Percentiles rank a stretch among this genome's conserved stretches.
These are phyloP conservation scores for Elsinoe necatrix DNA, from an alignment of 2,329 filamentous ascomycete genomes.

Conservation along the genomic window DNA sequence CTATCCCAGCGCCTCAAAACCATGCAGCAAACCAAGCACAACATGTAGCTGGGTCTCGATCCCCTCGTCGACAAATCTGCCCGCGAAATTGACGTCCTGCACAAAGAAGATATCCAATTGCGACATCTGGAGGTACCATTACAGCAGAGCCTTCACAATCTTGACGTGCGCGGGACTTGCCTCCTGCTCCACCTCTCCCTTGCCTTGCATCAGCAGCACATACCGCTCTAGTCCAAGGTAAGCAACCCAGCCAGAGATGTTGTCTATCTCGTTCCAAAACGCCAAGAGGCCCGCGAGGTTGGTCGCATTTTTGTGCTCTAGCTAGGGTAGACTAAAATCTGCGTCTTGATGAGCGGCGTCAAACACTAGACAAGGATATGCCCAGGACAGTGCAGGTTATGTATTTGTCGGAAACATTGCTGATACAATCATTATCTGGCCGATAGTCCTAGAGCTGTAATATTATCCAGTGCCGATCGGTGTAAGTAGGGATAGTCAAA, in stretches of 20 bases:
- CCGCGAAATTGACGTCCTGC: conserved; percentile 35
- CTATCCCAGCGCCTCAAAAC: conserved; percentile 29
- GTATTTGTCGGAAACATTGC: too few species aligned
- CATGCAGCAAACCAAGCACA: conserved; percentile 37
- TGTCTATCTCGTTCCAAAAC: conserved; percentile 32
- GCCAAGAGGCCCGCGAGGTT: conserved; percentile 29
- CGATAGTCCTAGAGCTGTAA: too few species aligned
- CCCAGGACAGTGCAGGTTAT: conserved; percentile 6
- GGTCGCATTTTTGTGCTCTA: conserved; percentile 37
- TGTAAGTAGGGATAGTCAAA: too few species aligned
- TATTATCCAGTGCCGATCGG: too few species aligned
- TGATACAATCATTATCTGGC: too few species aligned
- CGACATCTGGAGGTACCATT: conserved; percentile 39
- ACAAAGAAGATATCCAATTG: conserved; percentile 39
- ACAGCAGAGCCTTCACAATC: conserved; percentile 32
- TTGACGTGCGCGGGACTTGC: conserved; percentile 22
- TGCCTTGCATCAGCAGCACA: conserved; percentile 21
- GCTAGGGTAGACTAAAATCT: conserved; percentile 41
- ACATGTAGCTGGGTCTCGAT: conserved; percentile 39
- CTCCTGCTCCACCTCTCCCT: conserved; percentile 20
- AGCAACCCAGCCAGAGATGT: conserved; percentile 36
- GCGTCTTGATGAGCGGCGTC: conserved; percentile 21
- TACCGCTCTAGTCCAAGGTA: conserved; percentile 24
- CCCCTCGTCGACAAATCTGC: conserved; percentile 34
- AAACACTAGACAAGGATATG: conserved; percentile 28